These are phyloP conservation scores for Candida mesenterica DNA, from an alignment of 1,139 yeast genomes.

Conservation along the genomic window DNA sequence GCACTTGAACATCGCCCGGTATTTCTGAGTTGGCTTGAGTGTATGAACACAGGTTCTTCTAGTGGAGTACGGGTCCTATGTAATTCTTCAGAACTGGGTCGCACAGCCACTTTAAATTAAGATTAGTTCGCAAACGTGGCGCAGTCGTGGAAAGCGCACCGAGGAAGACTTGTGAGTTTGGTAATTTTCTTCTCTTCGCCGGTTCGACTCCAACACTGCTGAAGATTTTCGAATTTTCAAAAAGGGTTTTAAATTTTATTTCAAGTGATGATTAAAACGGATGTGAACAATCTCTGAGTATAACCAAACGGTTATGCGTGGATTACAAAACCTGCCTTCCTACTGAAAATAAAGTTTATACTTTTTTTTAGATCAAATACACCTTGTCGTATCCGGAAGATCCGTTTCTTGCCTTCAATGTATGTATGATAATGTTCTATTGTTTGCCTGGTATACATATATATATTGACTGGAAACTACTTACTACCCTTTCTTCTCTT, in stretches of 20 bases:
- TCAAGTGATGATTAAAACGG: slow-evolving; percentile 46
- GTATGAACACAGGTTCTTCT: too few species aligned
- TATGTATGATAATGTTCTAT: background rate
- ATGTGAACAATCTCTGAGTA: slow-evolving; percentile 58
- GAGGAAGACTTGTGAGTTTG: slow-evolving; percentile 8
- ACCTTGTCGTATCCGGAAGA: too few species aligned
- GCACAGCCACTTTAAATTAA: slow-evolving; percentile 4
- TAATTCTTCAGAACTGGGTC: too few species aligned
- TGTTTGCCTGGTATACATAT: background rate
- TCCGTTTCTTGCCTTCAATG: too few species aligned
- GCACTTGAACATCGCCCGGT: too few species aligned
- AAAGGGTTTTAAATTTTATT: slow-evolving; percentile 19
- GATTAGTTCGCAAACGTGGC: slow-evolving; percentile 12
- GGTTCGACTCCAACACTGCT: background rate
- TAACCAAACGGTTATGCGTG: slow-evolving; percentile 37
- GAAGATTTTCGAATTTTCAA: slow-evolving; percentile 14
- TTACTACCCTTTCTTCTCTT: slow-evolving; percentile 45
- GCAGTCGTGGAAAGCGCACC: slow-evolving; percentile 14
- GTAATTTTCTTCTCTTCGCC: slow-evolving; percentile 15
- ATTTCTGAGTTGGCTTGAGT: too few species aligned
- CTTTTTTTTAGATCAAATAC: slow-evolving; percentile 9
- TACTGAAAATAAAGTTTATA: slow-evolving; percentile 36
- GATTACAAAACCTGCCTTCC: slow-evolving; percentile 57
- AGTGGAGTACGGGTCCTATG: too few species aligned
- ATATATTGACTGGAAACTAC: background rate